Evolutionary conservation across 2,329 filamentous ascomycete genomes (phyloP), one percentile per base, ranked within the genome.

Genomic region (Calonectria hawksworthii): DNA sequence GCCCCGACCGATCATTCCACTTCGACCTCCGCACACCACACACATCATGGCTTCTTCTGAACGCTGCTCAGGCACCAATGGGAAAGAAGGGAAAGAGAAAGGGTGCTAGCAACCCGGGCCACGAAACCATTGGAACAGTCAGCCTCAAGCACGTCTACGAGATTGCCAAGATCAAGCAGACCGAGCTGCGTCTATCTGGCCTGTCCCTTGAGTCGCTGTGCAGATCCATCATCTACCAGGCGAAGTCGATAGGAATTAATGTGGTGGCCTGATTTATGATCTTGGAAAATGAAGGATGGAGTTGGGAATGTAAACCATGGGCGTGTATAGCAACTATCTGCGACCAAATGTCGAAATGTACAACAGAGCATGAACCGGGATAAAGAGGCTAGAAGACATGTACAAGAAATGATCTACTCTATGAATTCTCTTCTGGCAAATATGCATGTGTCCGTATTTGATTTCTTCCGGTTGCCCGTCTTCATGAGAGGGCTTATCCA

Each of bases 81-180:
- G 89, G 90, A 71, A 96, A 93, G 82, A 95, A 96, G 85, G 93
- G 93, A 81, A 94, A 94, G 82, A 89, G 95, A 79, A 91, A 95
- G 82, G 97, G 96, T 16, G 94, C 96, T 0, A 89, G 89, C 82
- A 94, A 92, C 70, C 94, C 95, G 0, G 94, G 93, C 1, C 89
- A 93, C 75, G 95, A 98, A 79, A 92, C 88, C 10, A 92, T 98
- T n/a, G 97, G 96, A 73, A 94, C 92, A 4, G 90, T 99, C 71
- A 97, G 94, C 81, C 87, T 99, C 82, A 99, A 99, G 89, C 97
- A 99, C 87, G 89, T 99, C 28, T 99, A 96, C 87, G 96, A 99
- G 88, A 99, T 99, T 86, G 97, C 97, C 78, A 96, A 95, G 89
- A 98, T 99, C 83, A 99, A 99, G 90, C 94, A 95, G 79, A 88